phyloP scores from a whole-genome alignment of 441 rosid species.

The Codiaeum variegatum region DNA sequence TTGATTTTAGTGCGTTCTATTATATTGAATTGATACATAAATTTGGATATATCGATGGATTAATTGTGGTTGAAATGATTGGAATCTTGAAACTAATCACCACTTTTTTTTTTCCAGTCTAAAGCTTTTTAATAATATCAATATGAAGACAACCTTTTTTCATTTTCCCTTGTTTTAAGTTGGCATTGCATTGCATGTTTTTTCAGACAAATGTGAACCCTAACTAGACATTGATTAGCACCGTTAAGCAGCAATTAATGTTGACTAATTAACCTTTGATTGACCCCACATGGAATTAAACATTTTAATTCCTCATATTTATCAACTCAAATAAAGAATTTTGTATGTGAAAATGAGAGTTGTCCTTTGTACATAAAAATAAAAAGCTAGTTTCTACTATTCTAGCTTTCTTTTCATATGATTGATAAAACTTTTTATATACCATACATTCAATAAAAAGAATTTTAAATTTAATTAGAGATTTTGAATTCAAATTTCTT shows the following conservation, averaged over 20 bases:
- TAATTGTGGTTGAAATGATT: slow-evolving; percentile 7
- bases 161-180: background rate
- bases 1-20: background rate
- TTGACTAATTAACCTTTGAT: background rate
- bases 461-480: too few relatives aligned
- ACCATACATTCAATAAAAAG: too few relatives aligned
- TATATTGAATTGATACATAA: background rate
- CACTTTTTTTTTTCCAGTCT: background rate
- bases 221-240: slow-evolving; percentile 6
- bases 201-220: background rate
- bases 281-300: background rate
- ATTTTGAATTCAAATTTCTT: too few relatives aligned
- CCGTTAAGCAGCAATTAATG: background rate
- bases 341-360: background rate
- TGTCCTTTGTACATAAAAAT: too few relatives aligned
- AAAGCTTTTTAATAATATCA: background rate
- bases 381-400: too few relatives aligned
- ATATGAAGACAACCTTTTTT: background rate
- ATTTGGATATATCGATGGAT: background rate
- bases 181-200: background rate
- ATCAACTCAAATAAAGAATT: background rate
- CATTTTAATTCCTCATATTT: background rate
- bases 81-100: slow-evolving; percentile 1
- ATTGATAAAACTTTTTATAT: too few relatives aligned
- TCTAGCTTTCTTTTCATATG: too few relatives aligned